Conservation (phyloP, 2,329 filamentous ascomycete species). For the Pseudocercospora fuligena region DNA sequence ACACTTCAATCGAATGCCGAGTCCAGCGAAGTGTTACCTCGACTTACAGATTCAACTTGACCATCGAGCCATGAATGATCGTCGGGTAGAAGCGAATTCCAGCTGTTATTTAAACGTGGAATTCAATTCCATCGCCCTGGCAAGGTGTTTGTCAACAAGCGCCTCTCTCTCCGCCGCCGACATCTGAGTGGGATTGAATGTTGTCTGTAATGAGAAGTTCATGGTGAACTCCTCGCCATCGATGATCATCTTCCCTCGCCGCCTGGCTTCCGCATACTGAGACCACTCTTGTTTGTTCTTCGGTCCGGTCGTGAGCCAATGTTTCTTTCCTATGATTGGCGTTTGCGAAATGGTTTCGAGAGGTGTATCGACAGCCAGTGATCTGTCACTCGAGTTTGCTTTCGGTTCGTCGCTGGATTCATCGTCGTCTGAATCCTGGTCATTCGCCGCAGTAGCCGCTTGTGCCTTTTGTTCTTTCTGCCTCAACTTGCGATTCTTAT, state of each 20-base stretch:
- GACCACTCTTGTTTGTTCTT: not conserved
- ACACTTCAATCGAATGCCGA: too few relatives aligned
- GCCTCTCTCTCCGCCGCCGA: too few relatives aligned
- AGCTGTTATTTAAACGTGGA: too few relatives aligned
- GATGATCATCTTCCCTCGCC: not conserved
- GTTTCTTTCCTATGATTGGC: not conserved
- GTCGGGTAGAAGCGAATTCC: too few relatives aligned
- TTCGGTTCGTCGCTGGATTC: not conserved
- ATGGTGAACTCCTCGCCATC: not conserved
- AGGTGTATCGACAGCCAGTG: not conserved
- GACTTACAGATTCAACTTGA: too few relatives aligned
- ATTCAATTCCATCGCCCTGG: too few relatives aligned
- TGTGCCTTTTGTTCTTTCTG: slow-evolving; percentile 9
- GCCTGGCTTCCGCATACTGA: not conserved
- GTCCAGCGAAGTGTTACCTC: too few relatives aligned
- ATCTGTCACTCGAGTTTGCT: not conserved
- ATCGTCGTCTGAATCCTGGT: not conserved
- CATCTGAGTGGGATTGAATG: too few relatives aligned
- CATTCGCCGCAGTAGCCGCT: not conserved
- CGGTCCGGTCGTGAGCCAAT: not conserved
- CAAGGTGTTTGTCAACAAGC: too few relatives aligned
- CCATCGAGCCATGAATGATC: too few relatives aligned
- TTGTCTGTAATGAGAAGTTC: too few relatives aligned
- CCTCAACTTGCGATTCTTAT: slow-evolving; percentile 16
- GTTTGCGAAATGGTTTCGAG: not conserved